These are phyloP conservation scores for Aspergillus sclerotioniger DNA, from an alignment of 495 filamentous ascomycete species.

Conservation along the genomic window DNA sequence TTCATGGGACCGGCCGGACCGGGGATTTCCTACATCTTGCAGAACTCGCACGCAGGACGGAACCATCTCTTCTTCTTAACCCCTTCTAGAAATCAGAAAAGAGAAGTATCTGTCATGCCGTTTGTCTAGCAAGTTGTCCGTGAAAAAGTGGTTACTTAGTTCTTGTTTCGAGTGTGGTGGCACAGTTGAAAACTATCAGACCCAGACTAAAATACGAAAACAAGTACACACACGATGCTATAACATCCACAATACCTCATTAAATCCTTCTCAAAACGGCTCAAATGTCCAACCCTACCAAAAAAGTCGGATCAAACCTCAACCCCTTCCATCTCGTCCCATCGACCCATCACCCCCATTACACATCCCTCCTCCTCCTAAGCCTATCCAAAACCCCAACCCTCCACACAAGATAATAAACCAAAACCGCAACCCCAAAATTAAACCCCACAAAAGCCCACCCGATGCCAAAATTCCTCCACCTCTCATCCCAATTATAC, in stretches of 20 bases:
- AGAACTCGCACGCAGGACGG: constrained; percentile 1
- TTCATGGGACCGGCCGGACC: background rate
- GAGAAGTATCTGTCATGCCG: background rate
- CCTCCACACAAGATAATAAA: constrained; percentile 36
- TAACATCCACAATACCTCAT: background rate
- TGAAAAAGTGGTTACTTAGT: background rate
- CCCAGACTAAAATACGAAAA: no score
- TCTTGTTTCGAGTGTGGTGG: no score
- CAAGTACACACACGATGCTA: no score
- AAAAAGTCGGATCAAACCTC: no score
- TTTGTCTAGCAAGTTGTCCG: background rate
- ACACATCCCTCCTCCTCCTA: background rate
- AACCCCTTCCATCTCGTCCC: background rate
- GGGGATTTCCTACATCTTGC: background rate
- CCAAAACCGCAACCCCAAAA: constrained; percentile 39
- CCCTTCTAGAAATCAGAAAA: background rate
- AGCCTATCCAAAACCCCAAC: background rate
- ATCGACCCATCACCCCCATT: background rate
- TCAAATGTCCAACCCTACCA: no score
- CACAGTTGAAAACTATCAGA: background rate
- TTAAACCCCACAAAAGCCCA: constrained; percentile 53
- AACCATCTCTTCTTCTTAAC: constrained; percentile 2
- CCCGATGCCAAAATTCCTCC: constrained; percentile 38
- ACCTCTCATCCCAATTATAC: constrained; percentile 35
- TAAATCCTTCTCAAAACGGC: background rate